A percentile compares a stretch with the other conserved stretches of the same genome.
Evolutionary conservation across 108 stramenopile genomes (phyloP).

Genomic region (Cyclotella baltica): DNA sequence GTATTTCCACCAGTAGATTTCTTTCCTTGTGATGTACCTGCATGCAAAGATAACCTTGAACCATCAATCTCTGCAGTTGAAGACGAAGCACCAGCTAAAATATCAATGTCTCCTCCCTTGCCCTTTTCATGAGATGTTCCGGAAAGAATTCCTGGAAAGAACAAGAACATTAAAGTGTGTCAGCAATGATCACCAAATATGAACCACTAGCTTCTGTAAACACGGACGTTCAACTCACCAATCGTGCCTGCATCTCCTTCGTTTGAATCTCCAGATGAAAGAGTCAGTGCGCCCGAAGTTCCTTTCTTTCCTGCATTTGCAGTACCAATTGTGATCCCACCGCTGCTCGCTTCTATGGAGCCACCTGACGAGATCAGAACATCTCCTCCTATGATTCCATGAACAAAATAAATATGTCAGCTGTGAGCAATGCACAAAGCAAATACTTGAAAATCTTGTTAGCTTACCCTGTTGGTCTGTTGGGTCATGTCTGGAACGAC

Average conservation of each 20-base stretch:
- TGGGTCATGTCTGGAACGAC: neutral
- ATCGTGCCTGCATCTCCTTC: constrained; percentile 18
- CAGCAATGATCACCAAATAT: neutral
- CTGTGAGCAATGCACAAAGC: no score
- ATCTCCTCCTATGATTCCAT: constrained; percentile 18
- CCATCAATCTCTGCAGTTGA: neutral
- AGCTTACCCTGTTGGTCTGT: neutral
- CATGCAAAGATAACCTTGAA: neutral
- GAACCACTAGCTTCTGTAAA: neutral
- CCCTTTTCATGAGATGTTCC: neutral
- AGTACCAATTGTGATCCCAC: constrained; percentile 9
- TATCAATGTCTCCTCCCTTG: constrained; percentile 16
- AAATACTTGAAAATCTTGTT: no score
- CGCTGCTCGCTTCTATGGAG: constrained; percentile 22
- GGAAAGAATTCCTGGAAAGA: neutral
- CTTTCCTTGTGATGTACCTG: constrained; percentile 1
- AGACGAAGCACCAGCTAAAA: constrained; percentile 6
- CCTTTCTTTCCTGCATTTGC: constrained; percentile 14
- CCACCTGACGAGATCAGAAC: constrained; percentile 19
- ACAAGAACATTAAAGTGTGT: neutral
- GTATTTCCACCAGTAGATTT: constrained; percentile 1
- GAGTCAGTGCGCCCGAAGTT: constrained; percentile 14
- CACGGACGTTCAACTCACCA: constrained; percentile 13
- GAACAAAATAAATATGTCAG: no score
- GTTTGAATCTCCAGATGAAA: constrained; percentile 23